Evolutionary conservation across 495 filamentous ascomycete species (phyloP), one percentile per base, ranked within the genome.

Genomic region (Penicillium samsonianum): DNA sequence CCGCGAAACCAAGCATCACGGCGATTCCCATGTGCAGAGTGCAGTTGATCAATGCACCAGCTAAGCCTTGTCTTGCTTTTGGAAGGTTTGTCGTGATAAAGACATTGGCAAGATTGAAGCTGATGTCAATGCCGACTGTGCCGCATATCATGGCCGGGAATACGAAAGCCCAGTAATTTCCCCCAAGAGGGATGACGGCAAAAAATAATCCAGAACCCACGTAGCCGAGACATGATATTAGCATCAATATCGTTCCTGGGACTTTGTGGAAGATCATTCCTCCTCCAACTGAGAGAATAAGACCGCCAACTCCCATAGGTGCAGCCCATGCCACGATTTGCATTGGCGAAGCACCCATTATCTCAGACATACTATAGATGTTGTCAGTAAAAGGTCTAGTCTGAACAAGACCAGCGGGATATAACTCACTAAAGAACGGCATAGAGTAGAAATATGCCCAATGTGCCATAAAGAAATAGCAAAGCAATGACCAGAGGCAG

Each of bases 71-170:
- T 40, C 83, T 79, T 9, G 80, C 75, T 38, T 81, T 78, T 0
- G 90, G 87, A 62, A 94, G 75, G 5, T 81, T 82, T 1, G 88
- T 90, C 0, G 89, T 92, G 67, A 93, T 88, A 67, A 94, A 95
- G 45, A 96, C 84, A 64, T 91, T 94, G 37, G 88, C 82, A 8
- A 96, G 78, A 62, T 90, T 91, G 78, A 87, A 96, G 25, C 85
- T 89, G 57, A 94, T 86, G 63, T 96, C 91, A 45, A 95, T 87
- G 5, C 88, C 91, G 35, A 92, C 75, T 0, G 91, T 96, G 3
- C 84, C 86, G 60, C 86, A 87, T 23, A 93, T 71, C 91, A 95
- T 96, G 23, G 89, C 75, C 0, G 91, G 90, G 65, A 95, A 90
- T 20, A 94, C 79, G 54, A 81, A 92, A 0, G 86, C 82, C 88